Percentiles rank a stretch among this genome's conserved stretches.
Evolutionary conservation across 768 basidiomycete species (phyloP).

Genomic region (Suillus subaureus): DNA sequence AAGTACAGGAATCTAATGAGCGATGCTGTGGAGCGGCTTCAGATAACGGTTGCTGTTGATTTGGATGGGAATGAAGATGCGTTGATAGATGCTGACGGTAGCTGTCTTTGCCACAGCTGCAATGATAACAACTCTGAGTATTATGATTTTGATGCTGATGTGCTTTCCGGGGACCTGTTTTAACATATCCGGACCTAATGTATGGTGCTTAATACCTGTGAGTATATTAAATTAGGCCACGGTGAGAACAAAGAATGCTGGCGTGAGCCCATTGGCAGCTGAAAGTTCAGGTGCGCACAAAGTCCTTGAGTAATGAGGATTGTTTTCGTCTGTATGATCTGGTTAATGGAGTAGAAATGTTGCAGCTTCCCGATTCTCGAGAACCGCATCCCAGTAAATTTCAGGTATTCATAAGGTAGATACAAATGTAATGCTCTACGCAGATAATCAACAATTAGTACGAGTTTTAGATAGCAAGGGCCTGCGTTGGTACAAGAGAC

Average conservation of each 20-base stretch:
- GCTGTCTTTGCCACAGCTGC: background rate
- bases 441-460: constrained; percentile 34
- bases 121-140: background rate
- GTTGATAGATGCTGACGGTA: background rate
- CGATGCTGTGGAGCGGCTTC: constrained; percentile 5
- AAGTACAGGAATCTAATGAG: background rate
- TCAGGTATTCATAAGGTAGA: constrained; percentile 31
- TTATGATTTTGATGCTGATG: background rate
- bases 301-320: background rate
- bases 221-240: background rate
- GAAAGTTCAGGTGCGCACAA: background rate
- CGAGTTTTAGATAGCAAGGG: constrained; percentile 31
- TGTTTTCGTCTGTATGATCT: background rate
- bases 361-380: background rate
- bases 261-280: background rate
- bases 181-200: background rate
- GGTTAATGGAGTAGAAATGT: background rate
- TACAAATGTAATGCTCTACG: constrained; percentile 28
- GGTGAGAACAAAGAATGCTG: background rate
- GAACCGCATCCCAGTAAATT: constrained; percentile 7
- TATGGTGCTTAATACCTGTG: background rate
- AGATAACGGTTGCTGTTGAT: constrained; percentile 12
- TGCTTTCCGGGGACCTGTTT: background rate
- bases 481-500: constrained; percentile 27
- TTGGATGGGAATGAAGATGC: constrained; percentile 21